Conservation (phyloP, 768 basidiomycete genomes). For the Tricholoma bakamatsutake region DNA sequence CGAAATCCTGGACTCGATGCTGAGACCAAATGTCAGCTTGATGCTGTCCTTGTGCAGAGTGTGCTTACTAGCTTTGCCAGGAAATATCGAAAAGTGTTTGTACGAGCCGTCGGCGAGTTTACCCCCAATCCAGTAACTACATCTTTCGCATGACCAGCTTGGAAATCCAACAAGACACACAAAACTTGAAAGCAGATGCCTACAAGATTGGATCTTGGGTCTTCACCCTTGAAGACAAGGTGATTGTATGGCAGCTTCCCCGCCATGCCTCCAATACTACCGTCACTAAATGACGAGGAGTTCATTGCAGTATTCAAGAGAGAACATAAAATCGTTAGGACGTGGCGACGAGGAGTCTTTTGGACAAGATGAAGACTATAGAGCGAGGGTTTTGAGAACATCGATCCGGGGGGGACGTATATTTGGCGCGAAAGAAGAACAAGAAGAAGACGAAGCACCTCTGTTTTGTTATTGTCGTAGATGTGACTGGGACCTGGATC, state of each 20-base stretch:
- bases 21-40: conserved; percentile 24
- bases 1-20: conserved; percentile 89
- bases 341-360: conserved; percentile 67
- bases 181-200: conserved; percentile 74
- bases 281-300: conserved; percentile 44
- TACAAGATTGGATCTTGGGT: conserved; percentile 66
- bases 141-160: conserved; percentile 69
- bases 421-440: conserved; percentile 89
- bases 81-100: conserved; percentile 91
- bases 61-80: conserved; percentile 75
- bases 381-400: conserved; percentile 68
- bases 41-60: background rate
- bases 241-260: conserved; percentile 87
- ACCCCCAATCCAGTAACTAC: conserved; percentile 36
- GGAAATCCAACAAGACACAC: conserved; percentile 73
- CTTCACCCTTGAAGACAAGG: conserved; percentile 86
- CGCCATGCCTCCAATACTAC: conserved; percentile 60
- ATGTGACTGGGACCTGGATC: conserved; percentile 59
- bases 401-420: conserved; percentile 63
- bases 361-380: conserved; percentile 79
- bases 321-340: conserved; percentile 91
- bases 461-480: conserved; percentile 77
- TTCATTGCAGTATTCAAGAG: conserved; percentile 87
- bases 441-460: conserved; percentile 85
- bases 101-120: conserved; percentile 49